A percentile compares a stretch with the other conserved stretches of the same genome.
phyloP scores from a whole-genome alignment of 495 filamentous ascomycete genomes.

The Penicillium bovifimosum region DNA sequence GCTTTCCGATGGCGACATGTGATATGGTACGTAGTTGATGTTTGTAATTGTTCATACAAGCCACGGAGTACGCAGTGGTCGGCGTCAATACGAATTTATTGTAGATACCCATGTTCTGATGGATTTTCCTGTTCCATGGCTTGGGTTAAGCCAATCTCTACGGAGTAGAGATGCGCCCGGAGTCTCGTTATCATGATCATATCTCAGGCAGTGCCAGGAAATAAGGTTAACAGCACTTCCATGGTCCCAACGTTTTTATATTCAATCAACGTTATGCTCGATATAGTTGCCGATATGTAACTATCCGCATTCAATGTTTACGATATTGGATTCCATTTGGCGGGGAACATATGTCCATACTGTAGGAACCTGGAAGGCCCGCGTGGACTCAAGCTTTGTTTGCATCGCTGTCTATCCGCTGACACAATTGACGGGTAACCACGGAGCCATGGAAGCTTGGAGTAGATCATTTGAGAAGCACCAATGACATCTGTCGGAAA shows the following conservation, averaged over 20 bases:
- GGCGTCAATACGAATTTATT: not conserved
- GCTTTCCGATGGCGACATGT: not conserved
- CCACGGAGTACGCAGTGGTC: not conserved
- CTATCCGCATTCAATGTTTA: not conserved
- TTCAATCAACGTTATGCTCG: too few relatives aligned
- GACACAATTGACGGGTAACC: slow-evolving; percentile 1
- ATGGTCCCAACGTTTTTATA: not conserved
- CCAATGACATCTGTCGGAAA: not conserved
- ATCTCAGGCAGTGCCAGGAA: not conserved
- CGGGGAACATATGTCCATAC: not conserved
- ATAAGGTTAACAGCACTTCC: slow-evolving; percentile 1
- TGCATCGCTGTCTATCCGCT: slow-evolving; percentile 11
- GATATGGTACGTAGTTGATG: not conserved
- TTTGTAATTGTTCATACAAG: not conserved
- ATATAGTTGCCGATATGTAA: too few relatives aligned
- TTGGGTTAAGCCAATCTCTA: not conserved
- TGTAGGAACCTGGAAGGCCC: slow-evolving; percentile 5
- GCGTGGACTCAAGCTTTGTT: slow-evolving; percentile 18
- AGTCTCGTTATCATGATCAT: not conserved
- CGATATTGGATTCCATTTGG: not conserved
- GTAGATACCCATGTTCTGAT: not conserved
- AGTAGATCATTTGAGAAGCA: not conserved
- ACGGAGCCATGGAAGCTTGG: not conserved
- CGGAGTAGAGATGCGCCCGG: not conserved
- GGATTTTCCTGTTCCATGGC: not conserved